phyloP scores from a whole-genome alignment of 1,284 basidiomycete species.

The Agaricales sp. region DNA sequence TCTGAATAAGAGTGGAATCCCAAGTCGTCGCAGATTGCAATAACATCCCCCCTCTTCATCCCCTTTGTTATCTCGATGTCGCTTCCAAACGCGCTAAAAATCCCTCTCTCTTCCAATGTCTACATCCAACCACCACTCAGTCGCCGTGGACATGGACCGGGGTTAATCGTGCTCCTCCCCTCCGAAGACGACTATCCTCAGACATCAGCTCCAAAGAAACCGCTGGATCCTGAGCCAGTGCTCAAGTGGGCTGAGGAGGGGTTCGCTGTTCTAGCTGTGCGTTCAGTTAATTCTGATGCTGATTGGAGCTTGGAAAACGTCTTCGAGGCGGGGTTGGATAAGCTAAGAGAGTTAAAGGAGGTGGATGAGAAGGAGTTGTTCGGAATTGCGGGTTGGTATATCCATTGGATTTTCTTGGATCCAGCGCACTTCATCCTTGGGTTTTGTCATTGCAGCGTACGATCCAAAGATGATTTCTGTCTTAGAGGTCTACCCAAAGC shows the following conservation, averaged over 20 bases:
- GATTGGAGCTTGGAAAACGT: conserved; percentile 15
- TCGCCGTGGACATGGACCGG: conserved; percentile 33
- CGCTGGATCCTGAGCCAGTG: conserved; percentile 33
- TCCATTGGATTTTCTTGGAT: too few species aligned
- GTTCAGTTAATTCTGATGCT: conserved; percentile 9
- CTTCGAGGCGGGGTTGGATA: conserved; percentile 21
- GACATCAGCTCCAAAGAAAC: conserved; percentile 17
- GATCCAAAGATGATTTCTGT: conserved; percentile 17
- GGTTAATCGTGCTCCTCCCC: conserved; percentile 30
- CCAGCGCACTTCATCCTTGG: not conserved
- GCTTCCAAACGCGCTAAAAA: not conserved
- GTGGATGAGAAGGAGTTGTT: conserved; percentile 30
- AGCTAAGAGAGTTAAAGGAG: conserved; percentile 22
- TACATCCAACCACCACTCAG: conserved; percentile 31
- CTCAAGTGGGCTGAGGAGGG: conserved; percentile 42
- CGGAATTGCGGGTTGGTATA: conserved; percentile 26
- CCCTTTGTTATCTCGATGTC: too few species aligned
- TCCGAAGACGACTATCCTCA: conserved; percentile 1
- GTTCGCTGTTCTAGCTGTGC: conserved; percentile 32
- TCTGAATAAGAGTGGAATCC: too few species aligned
- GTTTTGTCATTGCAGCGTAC: conserved; percentile 23
- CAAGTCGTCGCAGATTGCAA: too few species aligned
- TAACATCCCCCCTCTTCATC: not conserved
- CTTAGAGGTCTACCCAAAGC: not conserved
- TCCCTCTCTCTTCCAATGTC: not conserved